A percentile compares a stretch with the other conserved stretches of the same genome.
These are phyloP conservation scores for Murraya koenigii DNA, from an alignment of 345 rosid genomes.

Conservation along the genomic window DNA sequence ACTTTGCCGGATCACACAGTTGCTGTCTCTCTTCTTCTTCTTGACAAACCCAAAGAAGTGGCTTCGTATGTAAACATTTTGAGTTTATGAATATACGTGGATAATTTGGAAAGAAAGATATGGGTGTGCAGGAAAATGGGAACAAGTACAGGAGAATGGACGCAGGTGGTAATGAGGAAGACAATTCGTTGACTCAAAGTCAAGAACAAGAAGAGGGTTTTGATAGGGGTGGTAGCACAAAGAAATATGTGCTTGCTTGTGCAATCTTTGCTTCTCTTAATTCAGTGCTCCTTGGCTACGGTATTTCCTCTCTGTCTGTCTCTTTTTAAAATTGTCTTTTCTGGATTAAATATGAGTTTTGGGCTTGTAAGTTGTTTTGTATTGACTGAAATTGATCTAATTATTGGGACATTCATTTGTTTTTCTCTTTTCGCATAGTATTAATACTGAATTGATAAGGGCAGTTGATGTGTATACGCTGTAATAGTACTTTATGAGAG, in stretches of 20 bases:
- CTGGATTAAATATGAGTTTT: not conserved
- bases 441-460: not conserved
- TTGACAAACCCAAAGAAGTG: not conserved
- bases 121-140: constrained; percentile 25
- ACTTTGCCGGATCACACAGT: not conserved
- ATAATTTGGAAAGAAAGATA: not conserved
- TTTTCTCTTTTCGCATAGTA: too few relatives aligned
- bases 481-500: not conserved
- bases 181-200: not conserved
- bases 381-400: not conserved
- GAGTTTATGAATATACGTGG: not conserved
- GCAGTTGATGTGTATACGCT: not conserved
- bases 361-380: not conserved
- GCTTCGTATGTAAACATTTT: not conserved
- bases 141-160: constrained; percentile 28
- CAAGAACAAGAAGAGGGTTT: not conserved
- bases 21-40: not conserved
- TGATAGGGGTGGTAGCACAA: not conserved
- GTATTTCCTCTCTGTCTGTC: constrained; percentile 23
- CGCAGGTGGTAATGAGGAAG: constrained; percentile 19
- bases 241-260: constrained; percentile 42
- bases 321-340: not conserved
- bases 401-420: not conserved
- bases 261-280: constrained; percentile 68
- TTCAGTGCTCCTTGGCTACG: constrained; percentile 70